Conservation (phyloP, 495 filamentous ascomycete genomes). For the Aspergillus mulundensis region DNA sequence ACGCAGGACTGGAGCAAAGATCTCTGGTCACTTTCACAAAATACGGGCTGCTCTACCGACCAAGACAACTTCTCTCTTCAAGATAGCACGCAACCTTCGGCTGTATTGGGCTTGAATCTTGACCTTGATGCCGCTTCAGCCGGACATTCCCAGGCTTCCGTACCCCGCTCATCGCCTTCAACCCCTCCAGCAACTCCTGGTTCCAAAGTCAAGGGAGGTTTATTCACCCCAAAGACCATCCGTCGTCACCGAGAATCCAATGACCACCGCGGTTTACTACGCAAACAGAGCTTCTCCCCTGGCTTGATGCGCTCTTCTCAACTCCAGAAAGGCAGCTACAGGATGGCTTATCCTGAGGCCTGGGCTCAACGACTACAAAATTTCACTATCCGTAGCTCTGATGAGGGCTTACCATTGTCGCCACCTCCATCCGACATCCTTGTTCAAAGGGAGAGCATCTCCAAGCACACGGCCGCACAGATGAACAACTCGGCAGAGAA, state of each 20-base stretch:
- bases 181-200: constrained; percentile 43
- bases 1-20: constrained; percentile 40
- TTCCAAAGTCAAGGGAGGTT: constrained; percentile 35
- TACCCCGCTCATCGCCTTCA: constrained; percentile 33
- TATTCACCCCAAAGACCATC: constrained; percentile 40
- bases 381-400: constrained; percentile 33
- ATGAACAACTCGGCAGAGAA: constrained; percentile 15
- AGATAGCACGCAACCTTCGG: constrained; percentile 39
- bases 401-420: constrained; percentile 42
- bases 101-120: constrained; percentile 33
- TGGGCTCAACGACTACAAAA: constrained; percentile 42
- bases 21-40: constrained; percentile 36
- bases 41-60: constrained; percentile 25
- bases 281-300: constrained; percentile 45
- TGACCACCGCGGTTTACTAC: constrained; percentile 35
- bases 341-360: constrained; percentile 43
- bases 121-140: constrained; percentile 33
- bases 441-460: constrained; percentile 39
- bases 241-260: constrained; percentile 39
- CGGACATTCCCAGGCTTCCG: constrained; percentile 7
- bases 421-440: constrained; percentile 43
- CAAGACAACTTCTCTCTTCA: constrained; percentile 32
- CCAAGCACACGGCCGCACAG: constrained; percentile 19
- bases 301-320: constrained; percentile 39
- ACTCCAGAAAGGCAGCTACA: constrained; percentile 27